Base-by-base conservation (phyloP, 208 protist genomes). In the Tritrichomonas foetus region DNA sequence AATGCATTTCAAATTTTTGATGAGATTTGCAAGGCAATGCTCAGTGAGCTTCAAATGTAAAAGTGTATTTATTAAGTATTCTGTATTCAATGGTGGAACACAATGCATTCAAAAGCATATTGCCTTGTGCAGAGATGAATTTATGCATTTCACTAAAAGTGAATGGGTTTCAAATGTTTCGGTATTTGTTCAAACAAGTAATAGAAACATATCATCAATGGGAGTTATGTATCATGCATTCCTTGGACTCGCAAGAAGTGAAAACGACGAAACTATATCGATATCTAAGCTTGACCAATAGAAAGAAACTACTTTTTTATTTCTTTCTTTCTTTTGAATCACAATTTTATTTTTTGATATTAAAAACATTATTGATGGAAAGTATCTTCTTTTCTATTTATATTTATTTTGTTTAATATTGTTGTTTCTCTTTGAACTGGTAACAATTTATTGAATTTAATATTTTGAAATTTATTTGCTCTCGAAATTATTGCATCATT, bases 141-240 rank as follows among this genome's bases (percentile, higher is more conserved):
- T 78, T 22, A 78, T 78, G 69, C 69, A 78, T 36, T 78, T 78
- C 69, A 78, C 69, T 16, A 78, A 78, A n/a, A 78, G 36, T 20
- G 69, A 78, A n/a, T 78, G 69, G 69, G 69, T 78, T 39, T 49
- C 33, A 49, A 39, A 11, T 16, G 69, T 78, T 39, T 78, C 69
- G 39, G 69, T 78, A 3, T 78, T 78, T 36, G 69, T 78, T 1
- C 69, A 78, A n/a, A 78, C 69, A 78, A 49, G 33, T 47, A 36
- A 78, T 22, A 39, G n/a, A n/a, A 78, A 78, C 69, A 78, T 78
- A 20, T 78, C 69, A 20, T 27, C 69, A 49, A 11, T 78, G 5
- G 69, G 69, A 39, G 69, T 78, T 5, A 78, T 78, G 69, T 78
- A 78, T 36, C 69, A 78, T 47, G 69, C 69, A 20, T 78, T 78